Evolutionary conservation across 1,139 yeast species (phyloP), one percentile per base, ranked within the genome.

Genomic region (Hyphopichia fennica): DNA sequence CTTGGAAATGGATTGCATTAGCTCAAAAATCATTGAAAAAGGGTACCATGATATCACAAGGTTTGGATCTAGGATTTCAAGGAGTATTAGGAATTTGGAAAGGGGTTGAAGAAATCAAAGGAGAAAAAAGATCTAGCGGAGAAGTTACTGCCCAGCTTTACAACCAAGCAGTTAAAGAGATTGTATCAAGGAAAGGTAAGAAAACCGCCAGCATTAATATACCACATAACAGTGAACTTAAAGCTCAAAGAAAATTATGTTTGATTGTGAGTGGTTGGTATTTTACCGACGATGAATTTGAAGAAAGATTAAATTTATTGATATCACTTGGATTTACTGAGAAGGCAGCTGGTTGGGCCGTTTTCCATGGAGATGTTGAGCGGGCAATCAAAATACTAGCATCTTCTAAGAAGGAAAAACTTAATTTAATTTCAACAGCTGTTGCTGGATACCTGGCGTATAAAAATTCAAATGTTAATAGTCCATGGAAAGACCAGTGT

Each of bases 321-420:
- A 79, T 84, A 23, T 62, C 68, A 0, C 64, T 71, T 22, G 93
- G 89, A 0, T 77, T 79, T 48, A 78, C 78, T 46, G 96, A 89
- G 49, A 84, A 93, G 57, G 98, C 99, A 1, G 99, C 98, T 0
- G 98, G 96, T 0, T 89, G 96, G 96, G 97, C 98, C 0, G 93
- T 90, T 0, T 93, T 93, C 62, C 95, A 89, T 58, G 96, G 96
- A 2, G 87, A 90, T 60, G 87, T 93, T 2, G 77, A 80, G 4
- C 76, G 83, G 43, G 96, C 97, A 0, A 87, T 91, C 9, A 81
- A 80, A 28, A 84, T 89, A 11, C 67, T 93, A 42, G 72, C 81
- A 1, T 65, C 72, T 5, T 78, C 89, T 2, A 77, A 78, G 39
- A 79, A 77, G 42, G 87, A 83, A 52, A 68, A 85, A 40, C 72